Conservation (phyloP, 805 yeast species). For the Suhomyces tanzawaensis region DNA sequence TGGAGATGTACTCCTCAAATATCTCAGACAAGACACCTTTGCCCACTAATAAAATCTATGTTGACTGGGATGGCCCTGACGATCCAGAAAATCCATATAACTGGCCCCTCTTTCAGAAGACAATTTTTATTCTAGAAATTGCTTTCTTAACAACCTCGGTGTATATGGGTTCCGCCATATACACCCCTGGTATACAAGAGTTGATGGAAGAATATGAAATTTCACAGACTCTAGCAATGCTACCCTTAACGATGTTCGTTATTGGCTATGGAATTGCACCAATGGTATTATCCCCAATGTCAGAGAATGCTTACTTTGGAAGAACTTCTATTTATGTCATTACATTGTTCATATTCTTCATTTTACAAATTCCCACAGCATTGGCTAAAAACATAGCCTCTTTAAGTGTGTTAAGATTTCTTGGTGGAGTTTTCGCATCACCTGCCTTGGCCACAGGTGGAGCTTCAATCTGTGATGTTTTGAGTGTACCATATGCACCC, state of each 20-base stretch:
- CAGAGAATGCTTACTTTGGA: slow-evolving; percentile 54
- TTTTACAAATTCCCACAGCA: slow-evolving; percentile 58
- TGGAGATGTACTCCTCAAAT: background rate
- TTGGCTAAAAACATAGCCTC: slow-evolving; percentile 49
- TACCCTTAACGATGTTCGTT: slow-evolving; percentile 54
- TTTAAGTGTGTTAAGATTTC: slow-evolving; percentile 47
- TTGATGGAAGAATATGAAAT: slow-evolving; percentile 45
- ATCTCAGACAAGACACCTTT: background rate
- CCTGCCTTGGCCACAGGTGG: slow-evolving; percentile 62
- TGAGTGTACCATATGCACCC: slow-evolving; percentile 41
- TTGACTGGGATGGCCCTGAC: slow-evolving; percentile 40
- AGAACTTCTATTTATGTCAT: slow-evolving; percentile 49
- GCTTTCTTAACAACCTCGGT: slow-evolving; percentile 47
- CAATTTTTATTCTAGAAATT: slow-evolving; percentile 36
- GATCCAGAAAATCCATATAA: slow-evolving; percentile 57
- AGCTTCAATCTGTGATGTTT: slow-evolving; percentile 53
- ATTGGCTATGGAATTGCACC: slow-evolving; percentile 64
- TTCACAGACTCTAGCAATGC: slow-evolving; percentile 42
- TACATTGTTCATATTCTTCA: slow-evolving; percentile 45
- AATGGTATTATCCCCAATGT: slow-evolving; percentile 54
- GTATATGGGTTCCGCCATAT: slow-evolving; percentile 56
- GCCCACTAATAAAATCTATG: slow-evolving; percentile 4
- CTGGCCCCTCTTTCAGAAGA: slow-evolving; percentile 48
- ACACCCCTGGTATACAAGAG: slow-evolving; percentile 50
- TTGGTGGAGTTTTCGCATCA: slow-evolving; percentile 54